Evolutionary conservation across 1,284 basidiomycete species (phyloP).

Genomic region (Coriolopsis trogii): DNA sequence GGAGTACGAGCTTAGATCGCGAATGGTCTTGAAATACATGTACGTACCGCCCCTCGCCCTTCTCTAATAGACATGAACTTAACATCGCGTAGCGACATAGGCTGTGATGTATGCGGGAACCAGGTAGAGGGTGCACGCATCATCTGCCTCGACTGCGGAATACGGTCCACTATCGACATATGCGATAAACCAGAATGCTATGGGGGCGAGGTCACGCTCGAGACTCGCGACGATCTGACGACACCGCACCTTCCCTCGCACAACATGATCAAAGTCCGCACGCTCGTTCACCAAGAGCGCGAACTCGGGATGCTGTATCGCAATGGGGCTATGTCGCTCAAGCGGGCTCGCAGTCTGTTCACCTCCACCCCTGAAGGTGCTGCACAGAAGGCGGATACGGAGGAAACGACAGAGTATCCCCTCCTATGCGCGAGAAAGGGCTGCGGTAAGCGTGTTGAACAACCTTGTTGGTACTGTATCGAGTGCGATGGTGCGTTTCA

Average conservation of each 20-base stretch:
- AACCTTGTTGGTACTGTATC: slow-evolving; percentile 17
- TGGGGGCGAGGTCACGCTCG: neutral
- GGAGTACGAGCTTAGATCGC: too few relatives aligned
- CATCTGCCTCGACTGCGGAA: slow-evolving; percentile 4
- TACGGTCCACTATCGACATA: slow-evolving; percentile 1
- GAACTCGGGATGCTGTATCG: neutral
- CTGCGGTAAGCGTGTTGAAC: neutral
- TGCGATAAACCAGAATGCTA: slow-evolving; percentile 4
- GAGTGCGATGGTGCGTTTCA: slow-evolving; percentile 8
- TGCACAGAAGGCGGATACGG: neutral
- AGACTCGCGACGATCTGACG: neutral
- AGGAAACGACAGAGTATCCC: neutral
- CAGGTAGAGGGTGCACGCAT: slow-evolving; percentile 1
- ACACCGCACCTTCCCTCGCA: slow-evolving; percentile 3
- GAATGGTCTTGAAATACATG: too few relatives aligned
- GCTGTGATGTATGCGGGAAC: slow-evolving; percentile 3
- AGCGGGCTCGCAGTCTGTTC: neutral
- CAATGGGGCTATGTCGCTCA: neutral
- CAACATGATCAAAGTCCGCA: slow-evolving; percentile 5
- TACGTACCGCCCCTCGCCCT: neutral
- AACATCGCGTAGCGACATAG: neutral
- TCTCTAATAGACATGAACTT: neutral
- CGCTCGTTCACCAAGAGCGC: neutral
- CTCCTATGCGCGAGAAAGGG: neutral
- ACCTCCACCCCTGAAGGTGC: neutral